Conservation (phyloP, 2,329 filamentous ascomycete species). For the Pyricularia pennisetigena region DNA sequence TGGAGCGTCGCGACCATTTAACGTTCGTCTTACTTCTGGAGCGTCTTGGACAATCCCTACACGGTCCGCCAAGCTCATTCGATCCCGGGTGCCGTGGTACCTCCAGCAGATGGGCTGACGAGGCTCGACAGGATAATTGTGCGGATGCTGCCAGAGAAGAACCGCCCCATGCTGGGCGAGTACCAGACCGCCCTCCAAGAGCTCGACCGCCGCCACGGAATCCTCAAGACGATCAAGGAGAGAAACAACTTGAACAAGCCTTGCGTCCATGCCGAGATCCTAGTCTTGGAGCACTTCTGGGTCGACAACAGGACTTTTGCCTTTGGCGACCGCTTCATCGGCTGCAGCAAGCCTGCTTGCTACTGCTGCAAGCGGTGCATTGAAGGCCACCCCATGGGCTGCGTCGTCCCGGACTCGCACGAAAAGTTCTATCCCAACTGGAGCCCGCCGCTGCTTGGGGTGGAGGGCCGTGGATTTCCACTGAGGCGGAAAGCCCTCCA, state of each 20-base stretch:
- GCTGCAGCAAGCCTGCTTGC: conserved; percentile 41
- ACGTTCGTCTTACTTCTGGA: neutral
- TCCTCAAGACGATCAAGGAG: conserved; percentile 15
- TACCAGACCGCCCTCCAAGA: conserved; percentile 9
- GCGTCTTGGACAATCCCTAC: neutral
- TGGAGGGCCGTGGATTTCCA: neutral
- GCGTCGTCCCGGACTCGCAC: conserved; percentile 23
- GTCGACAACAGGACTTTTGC: conserved; percentile 20
- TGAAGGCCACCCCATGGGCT: conserved; percentile 23
- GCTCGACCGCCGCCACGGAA: conserved; percentile 18
- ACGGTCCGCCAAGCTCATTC: neutral
- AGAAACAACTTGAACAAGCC: conserved; percentile 17
- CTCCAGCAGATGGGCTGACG: conserved; percentile 17
- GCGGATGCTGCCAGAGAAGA: conserved; percentile 15
- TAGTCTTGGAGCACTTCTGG: conserved; percentile 36
- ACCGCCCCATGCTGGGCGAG: neutral
- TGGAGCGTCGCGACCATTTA: too few species aligned
- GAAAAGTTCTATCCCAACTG: conserved; percentile 30
- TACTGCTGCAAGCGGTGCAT: conserved; percentile 38
- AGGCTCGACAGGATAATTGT: conserved; percentile 20
- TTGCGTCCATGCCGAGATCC: conserved; percentile 33
- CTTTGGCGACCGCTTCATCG: conserved; percentile 32
- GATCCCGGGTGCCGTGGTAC: conserved; percentile 16
- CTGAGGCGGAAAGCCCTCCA: neutral
- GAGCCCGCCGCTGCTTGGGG: conserved; percentile 16